Percentiles rank a stretch among this genome's conserved stretches.
phyloP scores from a whole-genome alignment of 257 asterid species.

The Osmanthus fragrans region DNA sequence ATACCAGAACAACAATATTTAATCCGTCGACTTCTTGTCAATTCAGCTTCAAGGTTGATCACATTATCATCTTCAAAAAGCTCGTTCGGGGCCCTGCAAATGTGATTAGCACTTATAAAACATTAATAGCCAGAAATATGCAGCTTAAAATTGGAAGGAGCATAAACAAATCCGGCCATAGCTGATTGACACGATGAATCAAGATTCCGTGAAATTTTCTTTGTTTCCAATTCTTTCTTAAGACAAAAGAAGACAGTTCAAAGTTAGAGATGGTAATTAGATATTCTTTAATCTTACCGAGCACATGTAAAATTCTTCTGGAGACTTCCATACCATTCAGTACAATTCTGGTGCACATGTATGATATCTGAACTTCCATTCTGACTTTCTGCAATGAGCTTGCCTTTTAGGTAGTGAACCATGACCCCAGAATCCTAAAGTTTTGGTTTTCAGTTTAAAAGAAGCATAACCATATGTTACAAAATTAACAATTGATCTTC shows the following conservation, averaged over 20 bases:
- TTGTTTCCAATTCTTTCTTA: background rate
- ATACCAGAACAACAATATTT: constrained; percentile 76
- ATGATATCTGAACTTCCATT: constrained; percentile 39
- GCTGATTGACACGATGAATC: constrained; percentile 8
- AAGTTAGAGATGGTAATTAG: background rate
- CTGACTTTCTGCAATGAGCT: constrained; percentile 42
- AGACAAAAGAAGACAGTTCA: background rate
- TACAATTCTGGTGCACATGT: constrained; percentile 72
- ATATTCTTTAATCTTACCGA: background rate
- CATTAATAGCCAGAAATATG: background rate
- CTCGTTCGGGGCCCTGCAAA: constrained; percentile 93
- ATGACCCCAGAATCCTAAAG: constrained; percentile 73
- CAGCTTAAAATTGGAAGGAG: background rate
- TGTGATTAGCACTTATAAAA: background rate
- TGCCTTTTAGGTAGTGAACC: constrained; percentile 70
- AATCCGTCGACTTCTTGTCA: constrained; percentile 78
- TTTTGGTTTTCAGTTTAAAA: constrained; percentile 22
- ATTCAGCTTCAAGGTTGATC: constrained; percentile 77
- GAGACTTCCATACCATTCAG: constrained; percentile 69
- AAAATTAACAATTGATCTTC: constrained; percentile 17
- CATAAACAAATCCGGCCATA: background rate
- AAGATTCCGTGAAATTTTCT: background rate
- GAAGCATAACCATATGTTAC: background rate
- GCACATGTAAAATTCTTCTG: background rate
- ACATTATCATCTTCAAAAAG: constrained; percentile 64